Conservation (phyloP, 1,284 basidiomycete species). For the Exsudoporus floridanus region DNA sequence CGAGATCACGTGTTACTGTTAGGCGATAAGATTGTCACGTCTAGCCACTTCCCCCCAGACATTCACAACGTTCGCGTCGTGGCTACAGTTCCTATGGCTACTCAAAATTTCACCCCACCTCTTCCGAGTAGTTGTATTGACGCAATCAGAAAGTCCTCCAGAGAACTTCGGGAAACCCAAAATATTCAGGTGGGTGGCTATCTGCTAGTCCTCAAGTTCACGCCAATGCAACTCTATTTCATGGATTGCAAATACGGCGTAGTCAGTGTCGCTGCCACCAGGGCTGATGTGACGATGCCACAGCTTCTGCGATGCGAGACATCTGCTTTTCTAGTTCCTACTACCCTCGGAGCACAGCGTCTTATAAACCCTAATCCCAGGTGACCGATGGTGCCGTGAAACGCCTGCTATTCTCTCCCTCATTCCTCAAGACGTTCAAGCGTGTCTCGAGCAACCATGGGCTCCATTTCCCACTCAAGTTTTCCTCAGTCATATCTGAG, state of each 20-base stretch:
- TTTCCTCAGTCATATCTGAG: slow-evolving; percentile 66
- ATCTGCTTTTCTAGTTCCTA: background rate
- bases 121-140: slow-evolving; percentile 50
- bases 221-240: slow-evolving; percentile 1
- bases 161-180: slow-evolving; percentile 43
- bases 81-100: slow-evolving; percentile 13
- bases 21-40: slow-evolving; percentile 14
- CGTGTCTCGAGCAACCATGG: slow-evolving; percentile 64
- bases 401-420: slow-evolving; percentile 60
- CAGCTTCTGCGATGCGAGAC: background rate
- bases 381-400: slow-evolving; percentile 55
- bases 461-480: slow-evolving; percentile 72
- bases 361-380: slow-evolving; percentile 39
- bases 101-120: slow-evolving; percentile 16
- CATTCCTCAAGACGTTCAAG: slow-evolving; percentile 62
- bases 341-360: background rate
- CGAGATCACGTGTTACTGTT: slow-evolving; percentile 31
- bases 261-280: background rate
- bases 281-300: background rate
- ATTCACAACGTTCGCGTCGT: background rate
- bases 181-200: slow-evolving; percentile 42
- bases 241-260: background rate
- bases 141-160: slow-evolving; percentile 53
- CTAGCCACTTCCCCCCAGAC: background rate
- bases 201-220: background rate